A percentile compares a stretch with the other conserved stretches of the same genome.
phyloP scores from a whole-genome alignment of 208 protist species.

The Wallacemonas sp. region DNA sequence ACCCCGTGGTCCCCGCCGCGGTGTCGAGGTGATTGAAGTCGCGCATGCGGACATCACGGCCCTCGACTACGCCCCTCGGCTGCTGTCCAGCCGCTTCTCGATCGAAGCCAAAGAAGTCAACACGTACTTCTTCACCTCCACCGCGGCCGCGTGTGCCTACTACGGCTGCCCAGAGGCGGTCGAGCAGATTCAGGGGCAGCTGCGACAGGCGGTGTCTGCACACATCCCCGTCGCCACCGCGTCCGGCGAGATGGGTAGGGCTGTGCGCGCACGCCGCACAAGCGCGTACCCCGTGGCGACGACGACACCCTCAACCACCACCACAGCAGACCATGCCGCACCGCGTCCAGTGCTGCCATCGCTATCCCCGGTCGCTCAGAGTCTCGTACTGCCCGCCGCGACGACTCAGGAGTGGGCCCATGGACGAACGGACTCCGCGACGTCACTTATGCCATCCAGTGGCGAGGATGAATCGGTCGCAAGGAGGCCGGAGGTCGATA shows the following conservation, averaged over 20 bases:
- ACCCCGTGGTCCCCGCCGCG: neutral
- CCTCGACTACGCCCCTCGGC: slow-evolving; percentile 59
- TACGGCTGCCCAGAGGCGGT: slow-evolving; percentile 54
- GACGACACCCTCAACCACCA: too few species aligned
- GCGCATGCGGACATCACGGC: slow-evolving; percentile 62
- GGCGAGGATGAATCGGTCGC: too few species aligned
- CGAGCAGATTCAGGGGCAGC: slow-evolving; percentile 37
- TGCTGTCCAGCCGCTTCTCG: slow-evolving; percentile 61
- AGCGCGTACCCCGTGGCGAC: too few species aligned
- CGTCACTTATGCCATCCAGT: too few species aligned
- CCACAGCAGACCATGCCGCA: too few species aligned
- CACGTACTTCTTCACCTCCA: slow-evolving; percentile 57
- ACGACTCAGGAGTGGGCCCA: too few species aligned
- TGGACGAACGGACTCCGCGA: too few species aligned
- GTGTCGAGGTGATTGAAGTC: slow-evolving; percentile 73
- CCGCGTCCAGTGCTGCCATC: too few species aligned
- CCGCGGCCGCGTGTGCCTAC: slow-evolving; percentile 38
- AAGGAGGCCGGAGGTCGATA: too few species aligned
- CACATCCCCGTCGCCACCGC: slow-evolving; percentile 16
- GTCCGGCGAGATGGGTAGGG: neutral
- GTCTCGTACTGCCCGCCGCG: too few species aligned
- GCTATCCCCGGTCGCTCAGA: too few species aligned
- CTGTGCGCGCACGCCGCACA: neutral
- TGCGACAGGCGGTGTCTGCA: slow-evolving; percentile 23
- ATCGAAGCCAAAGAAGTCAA: slow-evolving; percentile 55